Evolutionary conservation across 2,329 filamentous ascomycete species (phyloP).

Genomic region (Zasmidium angulare): DNA sequence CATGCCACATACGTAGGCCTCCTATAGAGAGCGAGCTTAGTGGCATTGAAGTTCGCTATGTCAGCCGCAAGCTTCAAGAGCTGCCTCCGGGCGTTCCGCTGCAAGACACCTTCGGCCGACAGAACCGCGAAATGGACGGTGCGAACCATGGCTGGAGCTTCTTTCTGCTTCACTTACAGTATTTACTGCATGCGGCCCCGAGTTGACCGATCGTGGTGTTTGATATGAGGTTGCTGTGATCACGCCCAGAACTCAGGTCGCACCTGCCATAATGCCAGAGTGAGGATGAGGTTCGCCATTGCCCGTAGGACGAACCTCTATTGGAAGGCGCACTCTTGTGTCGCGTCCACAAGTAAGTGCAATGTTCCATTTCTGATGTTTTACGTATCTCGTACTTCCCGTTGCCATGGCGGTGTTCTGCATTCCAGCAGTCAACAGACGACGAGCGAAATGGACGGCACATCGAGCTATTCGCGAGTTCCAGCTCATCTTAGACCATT

Average conservation of each 20-base stretch:
- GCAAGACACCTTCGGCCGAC: not conserved
- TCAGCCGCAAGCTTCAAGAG: not conserved
- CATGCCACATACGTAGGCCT: not conserved
- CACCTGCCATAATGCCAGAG: not conserved
- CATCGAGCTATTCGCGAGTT: conserved; percentile 7
- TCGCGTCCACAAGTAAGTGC: not conserved
- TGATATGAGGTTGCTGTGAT: too few relatives aligned
- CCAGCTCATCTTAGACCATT: conserved; percentile 15
- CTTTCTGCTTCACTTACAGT: not conserved
- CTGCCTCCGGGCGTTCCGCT: not conserved
- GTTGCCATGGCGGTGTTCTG: conserved; percentile 15
- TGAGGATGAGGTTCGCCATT: not conserved
- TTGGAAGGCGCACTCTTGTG: not conserved
- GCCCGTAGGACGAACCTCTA: not conserved
- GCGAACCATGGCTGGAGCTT: not conserved
- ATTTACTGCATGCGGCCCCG: not conserved
- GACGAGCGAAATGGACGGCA: conserved; percentile 6
- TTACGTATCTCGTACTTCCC: not conserved
- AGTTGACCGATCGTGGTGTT: not conserved
- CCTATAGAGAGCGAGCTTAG: not conserved
- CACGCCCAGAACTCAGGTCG: too few relatives aligned
- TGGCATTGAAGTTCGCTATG: not conserved
- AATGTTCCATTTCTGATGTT: not conserved
- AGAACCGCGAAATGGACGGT: not conserved
- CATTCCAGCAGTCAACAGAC: conserved; percentile 14